Evolutionary conservation across 169 alveolate genomes (phyloP), one percentile per base, ranked within the genome.

Genomic region (Plasmodium gallinaceum): DNA sequence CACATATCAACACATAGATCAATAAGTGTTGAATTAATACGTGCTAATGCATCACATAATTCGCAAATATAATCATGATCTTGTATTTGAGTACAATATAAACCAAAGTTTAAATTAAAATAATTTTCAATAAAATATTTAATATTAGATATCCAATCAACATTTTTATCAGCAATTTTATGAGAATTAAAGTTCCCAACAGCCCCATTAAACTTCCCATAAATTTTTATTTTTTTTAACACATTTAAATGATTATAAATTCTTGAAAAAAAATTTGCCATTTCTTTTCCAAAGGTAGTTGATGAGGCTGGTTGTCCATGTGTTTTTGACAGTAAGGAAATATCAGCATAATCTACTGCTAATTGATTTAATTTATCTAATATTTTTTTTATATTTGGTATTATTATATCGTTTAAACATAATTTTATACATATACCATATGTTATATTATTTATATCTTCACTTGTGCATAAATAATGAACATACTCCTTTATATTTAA

Each of bases 271-370:
- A 93, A 97, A 74, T 96, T 97, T 16, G 98, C 98, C 51, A 97
- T 62, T 93, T 98, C 99, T 87, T 98, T 98, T 22, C 99, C 99
- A 22, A 98, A 95, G 0, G 99, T 98, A 14, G 99, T 97, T 5
- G 99, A 98, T 43, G 98, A 92, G 18, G 99, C 99, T 6, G 99
- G 97, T 88, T 98, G 98, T 10, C 99, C 99, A 86, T 98, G 99
- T 9, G 99, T 98, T 83, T 98, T 94, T 9, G 98, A 88, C 71
- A 98, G 94, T 97, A 98, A 94, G 0, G 99, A 96, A 20, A 93
- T 88, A 54, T 93, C 93, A 7, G 99, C 96, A 75, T 95, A 92
- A 92, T 96, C 83, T 32, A 86, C 69, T 20, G 98, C 90, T 43
- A 95, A 46, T 14, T 86, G 65, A 18, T 76, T 48, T 51, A 97